Evolutionary conservation across 129 eudicot genomes (phyloP), one percentile per base, ranked within the genome.

Genomic region (Helianthus tuberosus): DNA sequence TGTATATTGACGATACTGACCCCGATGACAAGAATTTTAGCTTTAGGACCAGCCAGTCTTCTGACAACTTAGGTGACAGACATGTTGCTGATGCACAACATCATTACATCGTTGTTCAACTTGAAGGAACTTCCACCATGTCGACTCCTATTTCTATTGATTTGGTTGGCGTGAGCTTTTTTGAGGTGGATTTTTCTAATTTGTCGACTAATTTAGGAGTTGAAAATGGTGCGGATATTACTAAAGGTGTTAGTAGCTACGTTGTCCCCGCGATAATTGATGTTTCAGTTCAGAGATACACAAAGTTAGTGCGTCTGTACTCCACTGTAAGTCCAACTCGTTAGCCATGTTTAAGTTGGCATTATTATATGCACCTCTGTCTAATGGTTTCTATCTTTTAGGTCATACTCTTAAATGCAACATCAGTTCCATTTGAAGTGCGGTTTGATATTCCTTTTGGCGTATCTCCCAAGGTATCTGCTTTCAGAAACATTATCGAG

Each of bases 391-490:
- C 25, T 1, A 10, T 43, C 20, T 83, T 68, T 59, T 97, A 95
- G 99, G 99, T 95, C 60, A 84, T 95, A 32, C 83, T 95, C 53
- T 32, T 75, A 23, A 95, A 95, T 84, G 82, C 89, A 72, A 85
- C 99, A 50, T 87, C 97, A 51, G 71, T 84, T 47, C 93, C 96
- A 16, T 89, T 95, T 84, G 99, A 95, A 85, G 87, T 95, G 64
- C 86, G 99, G 16, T 95, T 95, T 61, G 99, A 95, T 80, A 95
- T 95, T 77, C 99, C 99, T n/a, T 89, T 95, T 82, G 97, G 99
- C 36, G 84, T 95, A 63, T 75, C 99, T 72, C 97, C 99, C 46
- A 95, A 95, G 98, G 98, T 93, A 84, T 50, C 39, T 38, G 7
- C 71, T 47, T 49, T 15, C 64, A 64, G 2, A 43, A 43, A 41